Conservation (phyloP, 1,139 yeast genomes). For the Saccharomyces hybrid region DNA sequence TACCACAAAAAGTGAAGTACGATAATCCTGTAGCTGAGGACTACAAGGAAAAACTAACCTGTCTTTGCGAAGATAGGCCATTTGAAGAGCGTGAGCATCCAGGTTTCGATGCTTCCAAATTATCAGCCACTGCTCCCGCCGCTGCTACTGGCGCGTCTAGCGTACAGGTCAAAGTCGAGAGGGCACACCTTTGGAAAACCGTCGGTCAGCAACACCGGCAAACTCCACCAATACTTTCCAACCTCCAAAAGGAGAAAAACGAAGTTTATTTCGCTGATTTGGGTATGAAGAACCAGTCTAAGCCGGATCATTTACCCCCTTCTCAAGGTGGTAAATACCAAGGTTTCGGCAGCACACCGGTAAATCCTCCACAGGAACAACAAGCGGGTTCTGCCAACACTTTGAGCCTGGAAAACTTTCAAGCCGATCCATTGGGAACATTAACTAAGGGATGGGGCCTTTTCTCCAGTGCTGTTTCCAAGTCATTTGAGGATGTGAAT, state of each 20-base stretch:
- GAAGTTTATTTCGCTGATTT: conserved; percentile 76
- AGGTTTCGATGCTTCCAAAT: conserved; percentile 31
- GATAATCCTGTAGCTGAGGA: conserved; percentile 90
- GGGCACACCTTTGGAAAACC: conserved; percentile 25
- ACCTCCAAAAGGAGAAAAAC: conserved; percentile 48
- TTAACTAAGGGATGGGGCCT: conserved; percentile 90
- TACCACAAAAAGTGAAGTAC: conserved; percentile 69
- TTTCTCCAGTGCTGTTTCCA: conserved; percentile 73
- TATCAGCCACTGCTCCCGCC: conserved; percentile 14
- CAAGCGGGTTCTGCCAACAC: conserved; percentile 33
- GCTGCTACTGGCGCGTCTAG: conserved; percentile 4
- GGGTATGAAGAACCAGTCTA: conserved; percentile 61
- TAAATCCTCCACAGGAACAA: conserved; percentile 8
- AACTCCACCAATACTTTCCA: conserved; percentile 23
- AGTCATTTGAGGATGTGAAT: conserved; percentile 78
- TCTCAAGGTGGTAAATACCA: conserved; percentile 89
- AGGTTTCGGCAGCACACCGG: conserved; percentile 82
- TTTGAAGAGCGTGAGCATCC: conserved; percentile 62
- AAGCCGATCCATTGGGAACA: conserved; percentile 82
- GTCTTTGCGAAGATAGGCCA: conserved; percentile 64
- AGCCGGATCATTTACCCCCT: conserved; percentile 80
- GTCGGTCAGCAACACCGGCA: conserved; percentile 38
- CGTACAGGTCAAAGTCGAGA: conserved; percentile 18
- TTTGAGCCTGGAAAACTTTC: conserved; percentile 67
- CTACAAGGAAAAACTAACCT: conserved; percentile 73